A percentile compares a stretch with the other conserved stretches of the same genome.
Conservation (phyloP, 495 filamentous ascomycete genomes). For the Darksidea phi region DNA sequence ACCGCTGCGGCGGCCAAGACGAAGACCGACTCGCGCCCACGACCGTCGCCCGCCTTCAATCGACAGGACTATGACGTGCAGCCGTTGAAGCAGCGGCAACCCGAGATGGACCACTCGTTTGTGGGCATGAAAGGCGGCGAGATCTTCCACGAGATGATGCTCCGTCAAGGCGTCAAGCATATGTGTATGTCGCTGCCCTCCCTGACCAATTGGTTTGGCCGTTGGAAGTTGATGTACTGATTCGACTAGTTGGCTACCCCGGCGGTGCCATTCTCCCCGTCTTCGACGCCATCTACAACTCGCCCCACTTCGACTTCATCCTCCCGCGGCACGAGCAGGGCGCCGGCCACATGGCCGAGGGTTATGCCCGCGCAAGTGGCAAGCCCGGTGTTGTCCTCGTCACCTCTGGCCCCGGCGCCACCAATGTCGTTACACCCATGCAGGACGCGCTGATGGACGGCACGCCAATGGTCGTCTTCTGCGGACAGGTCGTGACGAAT, state of each 20-base stretch:
- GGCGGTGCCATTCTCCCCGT: conserved; percentile 81
- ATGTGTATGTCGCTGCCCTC: conserved; percentile 48
- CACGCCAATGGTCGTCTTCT: conserved; percentile 76
- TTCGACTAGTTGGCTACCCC: conserved; percentile 62
- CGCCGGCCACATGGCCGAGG: conserved; percentile 79
- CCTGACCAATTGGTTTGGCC: neutral
- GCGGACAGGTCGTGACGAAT: conserved; percentile 69
- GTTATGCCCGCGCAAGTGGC: conserved; percentile 72
- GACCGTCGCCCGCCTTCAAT: conserved; percentile 47
- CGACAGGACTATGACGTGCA: conserved; percentile 44
- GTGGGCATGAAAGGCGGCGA: conserved; percentile 93
- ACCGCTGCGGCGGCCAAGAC: conserved; percentile 39
- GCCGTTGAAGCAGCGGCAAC: conserved; percentile 41
- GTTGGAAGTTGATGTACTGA: conserved; percentile 25
- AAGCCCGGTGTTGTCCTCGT: conserved; percentile 76
- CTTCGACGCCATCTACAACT: conserved; percentile 81
- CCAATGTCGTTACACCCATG: conserved; percentile 76
- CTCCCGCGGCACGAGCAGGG: conserved; percentile 78
- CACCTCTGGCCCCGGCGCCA: conserved; percentile 75
- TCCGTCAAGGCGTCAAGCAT: conserved; percentile 85
- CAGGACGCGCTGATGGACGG: conserved; percentile 77
- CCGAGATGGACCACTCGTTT: conserved; percentile 58
- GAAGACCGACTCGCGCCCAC: conserved; percentile 32
- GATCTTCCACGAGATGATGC: conserved; percentile 99
- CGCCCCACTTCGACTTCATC: conserved; percentile 75